Evolutionary conservation across 495 filamentous ascomycete genomes (phyloP), one percentile per base, ranked within the genome.

Genomic region (Rostrohypoxylon terebratum): DNA sequence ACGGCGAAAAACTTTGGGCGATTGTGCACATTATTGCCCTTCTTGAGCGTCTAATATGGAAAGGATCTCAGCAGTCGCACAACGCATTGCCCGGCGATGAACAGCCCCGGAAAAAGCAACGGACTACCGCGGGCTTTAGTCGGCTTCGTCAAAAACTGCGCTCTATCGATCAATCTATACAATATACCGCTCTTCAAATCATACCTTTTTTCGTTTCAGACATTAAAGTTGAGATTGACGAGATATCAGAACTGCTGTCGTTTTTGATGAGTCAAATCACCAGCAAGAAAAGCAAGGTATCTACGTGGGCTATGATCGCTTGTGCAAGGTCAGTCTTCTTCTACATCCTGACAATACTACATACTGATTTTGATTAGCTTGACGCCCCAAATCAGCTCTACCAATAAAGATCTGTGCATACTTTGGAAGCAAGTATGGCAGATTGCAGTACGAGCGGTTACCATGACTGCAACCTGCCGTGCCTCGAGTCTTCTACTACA

Each of bases 361-460:
- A 44, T 36, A 42, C 75, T 81, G 60, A 80, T 13, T 18, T 65
- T 66, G 11, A 47, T 2, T 61, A 81, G 78, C 38, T 42, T 78
- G 31, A 64, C 69, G 59, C 57, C 69, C 20, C 73, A 78, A 71
- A 51, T 45, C 38, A 59, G 48, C 48, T 50, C 71, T 18, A 40
- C 48, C 34, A 75, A 81, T 51, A n/a, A 68, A 8, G 75, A 74
- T 13, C 68, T 82, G 23, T 59, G 60, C 33, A 33, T 68, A 4
- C 50, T 68, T 33, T 98, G 94, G 95, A 83, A 87, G 38, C 88
- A 91, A 66, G 83, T 88, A 40, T 96, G 94, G 91, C 90, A 94
- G 61, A 80, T 93, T 9, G 87, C 91, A 31, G 86, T 86, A 45
- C 88, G 94, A 31, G 87, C 87, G 63, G 83, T 96, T 28, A 90